phyloP scores from a whole-genome alignment of 2,329 filamentous ascomycete genomes.

The Hypomyces rosellus region DNA sequence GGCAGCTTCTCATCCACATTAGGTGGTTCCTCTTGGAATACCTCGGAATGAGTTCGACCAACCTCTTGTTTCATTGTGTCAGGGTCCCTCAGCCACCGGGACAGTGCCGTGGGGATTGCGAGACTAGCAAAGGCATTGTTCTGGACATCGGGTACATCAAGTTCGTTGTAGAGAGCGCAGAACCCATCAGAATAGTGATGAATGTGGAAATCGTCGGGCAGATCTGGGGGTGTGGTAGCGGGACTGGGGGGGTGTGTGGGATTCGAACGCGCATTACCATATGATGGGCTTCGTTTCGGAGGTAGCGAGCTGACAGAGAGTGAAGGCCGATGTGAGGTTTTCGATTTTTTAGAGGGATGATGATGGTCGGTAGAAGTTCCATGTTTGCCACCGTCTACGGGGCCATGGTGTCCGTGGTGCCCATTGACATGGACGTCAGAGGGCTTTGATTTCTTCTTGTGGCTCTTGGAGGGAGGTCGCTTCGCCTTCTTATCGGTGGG shows the following conservation, averaged over 20 bases:
- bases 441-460: conserved; percentile 84
- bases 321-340: conserved; percentile 72
- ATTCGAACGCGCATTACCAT: conserved; percentile 56
- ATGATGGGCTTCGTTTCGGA: conserved; percentile 57
- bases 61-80: conserved; percentile 62
- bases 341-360: conserved; percentile 69
- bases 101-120: conserved; percentile 65
- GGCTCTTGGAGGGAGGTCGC: conserved; percentile 68
- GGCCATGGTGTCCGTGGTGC: conserved; percentile 49
- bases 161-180: conserved; percentile 63
- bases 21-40: conserved; percentile 54
- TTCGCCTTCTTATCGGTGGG: conserved; percentile 64
- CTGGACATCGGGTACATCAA: conserved; percentile 51
- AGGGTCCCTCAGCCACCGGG: conserved; percentile 71
- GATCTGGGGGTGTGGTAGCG: conserved; percentile 65
- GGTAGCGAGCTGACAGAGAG: conserved; percentile 68
- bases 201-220: conserved; percentile 55
- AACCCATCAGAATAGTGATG: conserved; percentile 73
- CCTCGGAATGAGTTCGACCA: conserved; percentile 57
- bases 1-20: conserved; percentile 38
- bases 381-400: conserved; percentile 49
- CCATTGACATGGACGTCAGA: conserved; percentile 61
- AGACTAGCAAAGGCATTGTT: conserved; percentile 77
- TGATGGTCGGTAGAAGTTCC: conserved; percentile 35
- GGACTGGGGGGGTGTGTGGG: conserved; percentile 62